These are phyloP conservation scores for Pythium phragmiticola DNA, from an alignment of 352 stramenopile genomes.

Conservation along the genomic window DNA sequence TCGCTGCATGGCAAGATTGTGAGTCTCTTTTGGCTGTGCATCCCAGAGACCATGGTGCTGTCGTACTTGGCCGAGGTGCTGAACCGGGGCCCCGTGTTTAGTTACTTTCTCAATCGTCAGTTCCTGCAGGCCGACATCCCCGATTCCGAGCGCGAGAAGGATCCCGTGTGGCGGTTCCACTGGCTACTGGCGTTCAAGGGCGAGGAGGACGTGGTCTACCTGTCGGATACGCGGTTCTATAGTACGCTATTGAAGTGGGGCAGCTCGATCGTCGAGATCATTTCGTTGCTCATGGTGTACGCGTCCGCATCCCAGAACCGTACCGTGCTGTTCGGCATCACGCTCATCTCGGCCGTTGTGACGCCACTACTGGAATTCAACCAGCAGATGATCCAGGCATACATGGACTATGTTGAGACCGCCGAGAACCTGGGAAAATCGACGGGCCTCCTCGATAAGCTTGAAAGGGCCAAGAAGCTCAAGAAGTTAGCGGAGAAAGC, in stretches of 20 bases:
- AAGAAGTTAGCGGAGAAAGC: conserved; percentile 14
- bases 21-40: conserved; percentile 60
- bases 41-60: conserved; percentile 45
- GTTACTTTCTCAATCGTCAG: conserved; percentile 61
- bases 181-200: conserved; percentile 30
- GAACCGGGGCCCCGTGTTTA: conserved; percentile 53
- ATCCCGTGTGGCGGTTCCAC: conserved; percentile 51
- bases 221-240: conserved; percentile 50
- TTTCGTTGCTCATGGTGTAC: conserved; percentile 42
- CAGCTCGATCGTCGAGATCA: conserved; percentile 48
- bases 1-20: conserved; percentile 61
- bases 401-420: conserved; percentile 48
- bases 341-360: conserved; percentile 40
- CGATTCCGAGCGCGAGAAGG: conserved; percentile 49
- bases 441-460: conserved; percentile 26
- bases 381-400: conserved; percentile 50
- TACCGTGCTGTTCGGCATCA: conserved; percentile 29
- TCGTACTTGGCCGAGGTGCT: conserved; percentile 54
- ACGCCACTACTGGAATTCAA: conserved; percentile 53
- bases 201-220: conserved; percentile 52
- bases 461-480: conserved; percentile 21
- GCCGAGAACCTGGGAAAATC: conserved; percentile 32
- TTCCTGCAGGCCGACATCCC: conserved; percentile 61
- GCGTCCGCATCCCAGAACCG: conserved; percentile 12
- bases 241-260: conserved; percentile 51